Conservation (phyloP, 345 rosid species). For the Microthlaspi erraticum region DNA sequence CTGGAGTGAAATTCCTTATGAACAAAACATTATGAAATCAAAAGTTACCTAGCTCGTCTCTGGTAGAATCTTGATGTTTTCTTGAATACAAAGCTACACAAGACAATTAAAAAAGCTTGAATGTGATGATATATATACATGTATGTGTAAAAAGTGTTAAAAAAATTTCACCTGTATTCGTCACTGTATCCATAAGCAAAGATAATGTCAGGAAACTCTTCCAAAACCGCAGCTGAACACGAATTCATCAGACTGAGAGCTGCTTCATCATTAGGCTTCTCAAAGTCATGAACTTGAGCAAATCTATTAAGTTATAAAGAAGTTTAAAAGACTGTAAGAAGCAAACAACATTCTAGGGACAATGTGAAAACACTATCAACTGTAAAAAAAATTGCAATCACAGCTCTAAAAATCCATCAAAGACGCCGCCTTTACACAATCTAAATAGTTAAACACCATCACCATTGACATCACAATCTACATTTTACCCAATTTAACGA, state of each 20-base stretch:
- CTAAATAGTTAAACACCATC: background rate
- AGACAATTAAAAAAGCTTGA: background rate
- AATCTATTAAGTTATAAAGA: conserved; percentile 49
- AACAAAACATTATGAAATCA: background rate
- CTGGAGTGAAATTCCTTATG: background rate
- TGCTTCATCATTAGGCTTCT: conserved; percentile 76
- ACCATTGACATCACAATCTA: conserved; percentile 14
- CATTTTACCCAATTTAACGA: background rate
- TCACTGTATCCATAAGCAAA: conserved; percentile 84
- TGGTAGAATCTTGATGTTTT: too few species aligned
- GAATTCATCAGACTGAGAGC: conserved; percentile 75
- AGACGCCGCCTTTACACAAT: background rate
- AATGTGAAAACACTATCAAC: conserved; percentile 4
- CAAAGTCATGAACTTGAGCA: conserved; percentile 69
- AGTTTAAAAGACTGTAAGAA: background rate
- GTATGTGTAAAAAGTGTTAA: background rate
- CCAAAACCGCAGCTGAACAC: conserved; percentile 64
- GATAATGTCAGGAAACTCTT: conserved; percentile 77
- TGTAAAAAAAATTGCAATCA: background rate
- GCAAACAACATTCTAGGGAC: background rate
- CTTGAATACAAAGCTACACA: conserved; percentile 43
- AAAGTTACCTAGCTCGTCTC: too few species aligned
- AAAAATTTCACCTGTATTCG: conserved; percentile 75
- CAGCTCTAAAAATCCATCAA: conserved; percentile 14
- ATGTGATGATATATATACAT: background rate